Evolutionary conservation across 2,329 filamentous ascomycete species (phyloP), one percentile per base, ranked within the genome.

Genomic region (Hypomyces rosellus): DNA sequence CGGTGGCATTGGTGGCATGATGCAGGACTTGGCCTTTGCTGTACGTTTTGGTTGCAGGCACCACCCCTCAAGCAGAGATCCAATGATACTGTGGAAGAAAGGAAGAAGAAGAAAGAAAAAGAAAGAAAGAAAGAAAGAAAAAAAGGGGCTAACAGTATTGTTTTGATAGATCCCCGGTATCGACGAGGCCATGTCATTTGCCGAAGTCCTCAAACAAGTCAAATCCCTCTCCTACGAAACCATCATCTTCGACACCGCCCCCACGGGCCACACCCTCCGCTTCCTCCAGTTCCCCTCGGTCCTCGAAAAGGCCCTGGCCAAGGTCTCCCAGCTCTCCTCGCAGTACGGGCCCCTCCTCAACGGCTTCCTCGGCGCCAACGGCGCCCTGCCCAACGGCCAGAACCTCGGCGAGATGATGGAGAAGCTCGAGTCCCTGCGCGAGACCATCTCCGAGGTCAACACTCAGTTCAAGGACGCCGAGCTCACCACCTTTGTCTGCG

Each of bases 121-220:
- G 20, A 8, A 18, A 20, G 15, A n/a, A 7, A 41, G 18, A 41
- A n/a, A 2, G 34, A 8, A 16, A 38, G 13, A 20, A 5, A 18
- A 7, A 22, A n/a, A n/a, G n/a, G n/a, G n/a, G 22, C 9, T 20
- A 13, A 43, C 36, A 18, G 16, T 41, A 14, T 30, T 37, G 20
- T 39, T n/a, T n/a, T n/a, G n/a, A 20, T 30, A 95, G 89, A 99
- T 99, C 55, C 93, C 93, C 15, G 93, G 93, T 72, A 95, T 99
- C 55, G 93, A 99, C 68, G 93, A 99, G 72, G 93, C 93, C 69
- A 99, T 99, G 93, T 96, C 91, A 51, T 99, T 99, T 66, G 93
- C 93, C 68, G 93, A 99, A 75, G 93, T 99, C 57, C 81, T 99
- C 64, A 99, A 99, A 73, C 93, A 99, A 73, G 93, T 99, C 74